These are phyloP conservation scores for Diatrype stigma DNA, from an alignment of 2,329 filamentous ascomycete genomes.

Conservation along the genomic window DNA sequence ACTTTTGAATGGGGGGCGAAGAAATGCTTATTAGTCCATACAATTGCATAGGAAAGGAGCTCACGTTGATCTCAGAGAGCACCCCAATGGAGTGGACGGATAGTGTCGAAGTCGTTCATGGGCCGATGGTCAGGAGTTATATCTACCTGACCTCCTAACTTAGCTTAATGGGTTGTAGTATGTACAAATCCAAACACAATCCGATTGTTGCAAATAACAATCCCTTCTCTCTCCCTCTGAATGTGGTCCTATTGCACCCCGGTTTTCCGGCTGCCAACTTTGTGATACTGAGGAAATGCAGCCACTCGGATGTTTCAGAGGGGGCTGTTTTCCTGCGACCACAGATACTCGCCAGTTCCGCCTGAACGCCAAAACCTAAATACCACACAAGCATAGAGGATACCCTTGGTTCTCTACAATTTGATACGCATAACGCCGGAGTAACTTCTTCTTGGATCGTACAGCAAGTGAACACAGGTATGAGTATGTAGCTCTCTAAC, in stretches of 20 bases:
- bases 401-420: not conserved
- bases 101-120: not conserved
- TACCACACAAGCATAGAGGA: not conserved
- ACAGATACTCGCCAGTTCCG: not conserved
- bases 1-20: no score
- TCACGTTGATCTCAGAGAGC: no score
- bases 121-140: not conserved
- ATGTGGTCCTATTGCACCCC: not conserved
- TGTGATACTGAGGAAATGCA: not conserved
- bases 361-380: not conserved
- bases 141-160: not conserved
- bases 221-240: not conserved
- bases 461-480: not conserved
- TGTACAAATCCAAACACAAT: not conserved
- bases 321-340: not conserved
- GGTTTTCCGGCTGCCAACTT: not conserved
- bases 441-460: not conserved
- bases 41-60: no score
- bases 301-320: not conserved
- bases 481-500: conserved; percentile 13
- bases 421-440: not conserved
- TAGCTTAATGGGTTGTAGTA: not conserved
- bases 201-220: not conserved
- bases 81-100: no score
- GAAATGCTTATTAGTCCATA: no score